These are phyloP conservation scores for Tylopilus subfusipes DNA, from an alignment of 768 basidiomycete genomes.

Conservation along the genomic window DNA sequence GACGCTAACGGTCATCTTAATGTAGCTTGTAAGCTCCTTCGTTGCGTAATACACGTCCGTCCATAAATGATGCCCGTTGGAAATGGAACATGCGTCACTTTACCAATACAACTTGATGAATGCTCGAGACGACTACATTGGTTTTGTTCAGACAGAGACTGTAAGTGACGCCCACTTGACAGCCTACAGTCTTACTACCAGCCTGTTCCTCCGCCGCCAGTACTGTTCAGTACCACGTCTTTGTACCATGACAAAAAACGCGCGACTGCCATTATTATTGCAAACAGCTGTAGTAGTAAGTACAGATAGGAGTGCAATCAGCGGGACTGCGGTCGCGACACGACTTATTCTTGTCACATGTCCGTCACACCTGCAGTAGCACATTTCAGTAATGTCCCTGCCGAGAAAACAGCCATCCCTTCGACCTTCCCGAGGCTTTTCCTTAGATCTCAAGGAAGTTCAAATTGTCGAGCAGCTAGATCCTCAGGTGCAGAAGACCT, in stretches of 20 bases:
- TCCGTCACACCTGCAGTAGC: no score
- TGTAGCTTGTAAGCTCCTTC: slow-evolving; percentile 7
- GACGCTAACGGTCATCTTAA: neutral
- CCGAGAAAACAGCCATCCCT: no score
- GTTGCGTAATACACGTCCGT: neutral
- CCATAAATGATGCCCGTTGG: neutral
- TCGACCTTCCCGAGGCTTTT: no score
- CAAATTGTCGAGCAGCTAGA: neutral
- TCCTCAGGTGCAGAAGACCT: neutral
- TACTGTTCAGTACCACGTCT: slow-evolving; percentile 47
- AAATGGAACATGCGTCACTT: slow-evolving; percentile 64
- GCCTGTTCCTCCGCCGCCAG: slow-evolving; percentile 40
- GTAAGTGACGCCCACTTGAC: slow-evolving; percentile 45
- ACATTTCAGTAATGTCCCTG: no score
- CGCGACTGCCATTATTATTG: no score
- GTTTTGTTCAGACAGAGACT: slow-evolving; percentile 70
- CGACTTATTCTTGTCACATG: no score
- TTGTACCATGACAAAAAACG: slow-evolving; percentile 53
- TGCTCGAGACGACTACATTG: slow-evolving; percentile 66
- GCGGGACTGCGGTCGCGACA: no score
- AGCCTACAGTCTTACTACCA: slow-evolving; percentile 58
- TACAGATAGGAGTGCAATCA: no score
- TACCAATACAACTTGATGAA: slow-evolving; percentile 68
- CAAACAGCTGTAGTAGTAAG: no score
- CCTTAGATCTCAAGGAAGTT: no score